Base-by-base conservation (phyloP, 1,284 basidiomycete genomes). In the Marasmius sp. region DNA sequence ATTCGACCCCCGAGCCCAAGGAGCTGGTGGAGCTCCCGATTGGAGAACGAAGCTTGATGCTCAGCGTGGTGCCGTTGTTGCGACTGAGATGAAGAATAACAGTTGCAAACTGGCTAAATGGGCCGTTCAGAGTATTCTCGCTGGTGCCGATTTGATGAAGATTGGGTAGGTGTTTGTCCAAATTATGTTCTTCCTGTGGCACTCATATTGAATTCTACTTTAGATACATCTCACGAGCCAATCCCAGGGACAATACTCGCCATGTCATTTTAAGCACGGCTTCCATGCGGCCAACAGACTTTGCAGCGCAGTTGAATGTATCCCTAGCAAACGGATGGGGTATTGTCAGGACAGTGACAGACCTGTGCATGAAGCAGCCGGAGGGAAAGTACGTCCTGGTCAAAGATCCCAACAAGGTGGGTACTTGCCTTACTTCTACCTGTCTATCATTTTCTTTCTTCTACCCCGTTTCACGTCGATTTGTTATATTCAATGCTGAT, bases 81-180 rank as follows among this genome's bases (percentile, higher is more conserved):
- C 97, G 52, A 97, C 95, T 48, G 97, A 99, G 82, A 98, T 99
- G 97, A 99, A 99, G 84, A 99, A 99, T 81, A 99, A 99, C 81
- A 94, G 92, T 71, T 96, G 91, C 81, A 99, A 99, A 79, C 86
- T 99, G 57, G 96, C 97, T 18, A 93, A 97, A 72, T 99, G 97
- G 93, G 91, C 97, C 0, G 92, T 98, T 37, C 96, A 98, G 81
- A 94, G 93, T 73, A 85, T 98, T 59, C 82, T 99, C 48, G 95
- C 97, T 54, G 97, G 97, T 57, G 97, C 96, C 18, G 97, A 99
- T 66, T 82, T 90, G 69, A 93, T 99, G 90, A 99, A 99, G 82
- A 93, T 99, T 74, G 97, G 97, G 91, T 95, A 72, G 60, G 90
- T 64, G 41, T 47, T 12, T 33, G 37, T 9, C 71, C 37, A 38